Evolutionary conservation across 352 stramenopile genomes (phyloP), one percentile per base, ranked within the genome.

Genomic region (Thalassiosira hispida): DNA sequence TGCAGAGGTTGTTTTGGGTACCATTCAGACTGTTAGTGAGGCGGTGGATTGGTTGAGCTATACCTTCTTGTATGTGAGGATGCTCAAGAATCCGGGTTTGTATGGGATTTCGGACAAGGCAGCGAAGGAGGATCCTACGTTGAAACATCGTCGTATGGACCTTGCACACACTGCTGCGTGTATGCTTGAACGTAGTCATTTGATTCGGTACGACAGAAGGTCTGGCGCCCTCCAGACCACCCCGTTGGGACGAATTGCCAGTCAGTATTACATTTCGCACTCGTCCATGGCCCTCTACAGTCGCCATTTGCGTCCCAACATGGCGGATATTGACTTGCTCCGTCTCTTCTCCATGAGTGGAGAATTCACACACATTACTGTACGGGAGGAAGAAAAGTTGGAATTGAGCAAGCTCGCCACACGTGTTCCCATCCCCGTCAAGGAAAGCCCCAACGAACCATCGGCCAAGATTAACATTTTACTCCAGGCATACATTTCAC

Each of bases 261-360:
- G 95, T 88, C 97, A 99, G 84, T 99, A 99, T 87, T 99, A 99
- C 89, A 97, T 99, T 69, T 96, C 94, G 1, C 96, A 99, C 80
- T 91, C 98, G 59, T 98, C 96, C 18, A 99, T 99, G 93, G 95
- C 96, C 49, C 96, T 96, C 25, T 99, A 99, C 90, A 99, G 98
- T 79, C 94, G 98, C 74, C 97, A 99, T 73, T 85, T 99, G 70
- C 98, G 98, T 81, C 97, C 97, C 1, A 97, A 97, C 73, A 99
- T 99, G 97, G 98, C 96, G n/a, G 97, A 99, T 77, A 99, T 99
- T 88, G 98, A 99, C 76, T 94, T 99, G 25, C 93, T 99, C 61
- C 92, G 97, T n/a, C 81, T 99, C 7, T 99, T 99, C 75, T 98
- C 96, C 35, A 93, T 99, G 52, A 99, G 96, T 62, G 96, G 97